Evolutionary conservation across 2,329 filamentous ascomycete species (phyloP).

Genomic region (Aspergillus pseudoviridinutans): DNA sequence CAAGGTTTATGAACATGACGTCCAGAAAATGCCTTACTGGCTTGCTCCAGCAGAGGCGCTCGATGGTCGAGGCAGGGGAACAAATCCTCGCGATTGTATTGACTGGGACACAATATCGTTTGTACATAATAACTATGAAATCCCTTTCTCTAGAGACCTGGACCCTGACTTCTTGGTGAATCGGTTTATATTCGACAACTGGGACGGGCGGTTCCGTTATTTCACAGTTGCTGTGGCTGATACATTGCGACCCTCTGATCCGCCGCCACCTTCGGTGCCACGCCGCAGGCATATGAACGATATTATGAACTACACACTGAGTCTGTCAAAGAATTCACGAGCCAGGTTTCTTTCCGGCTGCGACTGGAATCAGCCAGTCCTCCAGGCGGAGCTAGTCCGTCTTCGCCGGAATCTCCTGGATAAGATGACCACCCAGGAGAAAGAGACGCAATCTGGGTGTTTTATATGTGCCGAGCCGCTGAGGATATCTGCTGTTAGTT

Average conservation of each 20-base stretch:
- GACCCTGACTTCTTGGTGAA: constrained; percentile 40
- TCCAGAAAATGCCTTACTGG: constrained; percentile 73
- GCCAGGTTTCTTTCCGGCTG: constrained; percentile 47
- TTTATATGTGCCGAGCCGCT: constrained; percentile 75
- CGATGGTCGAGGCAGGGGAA: constrained; percentile 1
- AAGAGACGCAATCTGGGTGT: constrained; percentile 48
- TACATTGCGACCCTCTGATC: constrained; percentile 28
- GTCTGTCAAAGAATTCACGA: constrained; percentile 63
- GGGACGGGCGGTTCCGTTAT: constrained; percentile 57
- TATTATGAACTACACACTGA: constrained; percentile 82
- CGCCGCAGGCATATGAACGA: constrained; percentile 49
- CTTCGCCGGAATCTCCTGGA: constrained; percentile 82
- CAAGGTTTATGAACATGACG: constrained; percentile 68
- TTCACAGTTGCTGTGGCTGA: constrained; percentile 43
- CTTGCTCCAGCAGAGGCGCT: constrained; percentile 57
- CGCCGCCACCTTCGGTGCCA: constrained; percentile 30
- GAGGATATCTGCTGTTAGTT: constrained; percentile 67
- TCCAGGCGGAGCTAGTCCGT: constrained; percentile 69
- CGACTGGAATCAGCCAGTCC: constrained; percentile 71
- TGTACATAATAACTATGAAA: constrained; percentile 38
- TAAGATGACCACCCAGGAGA: constrained; percentile 52
- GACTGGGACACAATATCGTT: constrained; percentile 41
- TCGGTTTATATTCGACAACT: constrained; percentile 54
- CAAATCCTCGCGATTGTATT: constrained; percentile 28
- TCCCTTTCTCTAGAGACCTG: constrained; percentile 45